Base-by-base conservation (phyloP, 2,329 filamentous ascomycete species). In the Annulohypoxylon truncatum region DNA sequence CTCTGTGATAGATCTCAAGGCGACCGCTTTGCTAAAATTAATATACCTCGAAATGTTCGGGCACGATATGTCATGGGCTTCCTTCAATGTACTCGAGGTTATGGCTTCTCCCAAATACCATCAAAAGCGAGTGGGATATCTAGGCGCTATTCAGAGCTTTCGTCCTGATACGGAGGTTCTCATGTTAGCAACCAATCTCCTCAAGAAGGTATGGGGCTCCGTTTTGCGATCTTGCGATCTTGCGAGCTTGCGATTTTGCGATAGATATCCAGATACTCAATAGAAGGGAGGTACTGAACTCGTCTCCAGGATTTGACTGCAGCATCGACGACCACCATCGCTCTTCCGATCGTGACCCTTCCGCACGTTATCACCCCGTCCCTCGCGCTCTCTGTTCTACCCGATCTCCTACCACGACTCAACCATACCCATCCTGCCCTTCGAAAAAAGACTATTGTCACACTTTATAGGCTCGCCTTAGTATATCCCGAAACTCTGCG, bases 21-120 rank as follows among this genome's bases (percentile, higher is more conserved):
- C 96, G 18, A 98, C 94, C 31, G 96, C 96, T 47, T 86, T 99
- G 57, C 84, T 99, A 76, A 99, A 99, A 83, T 87, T 99, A 73
- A 91, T 97, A 56, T 99, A 99, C 79, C 88, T 99, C 71, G 96
- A 99, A 79, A 99, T 99, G 96, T 94, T 98, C 73, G 96, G 96
- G 12, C 92, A 98, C 78, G 96, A 98, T 80, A 99, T 99, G 96
- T 97, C 95, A 2, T 99, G 96, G 96, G 96, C 96, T 3, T 94
- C 94, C 10, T 99, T 99, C 81, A 93, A 99, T 78, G 95, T 98
- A 55, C 90, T 99, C 50, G 96, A 99, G 82, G 96, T 99, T 81
- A 99, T 99, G 96, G 97, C 94, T 35, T 97, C 93, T 38, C 85
- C 91, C 50, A 98, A 97, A 78, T 97, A 97, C 79, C 87, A 94